Evolutionary conservation across 495 filamentous ascomycete species (phyloP), one percentile per base, ranked within the genome.

Genomic region (Lasiosphaeria ovina): DNA sequence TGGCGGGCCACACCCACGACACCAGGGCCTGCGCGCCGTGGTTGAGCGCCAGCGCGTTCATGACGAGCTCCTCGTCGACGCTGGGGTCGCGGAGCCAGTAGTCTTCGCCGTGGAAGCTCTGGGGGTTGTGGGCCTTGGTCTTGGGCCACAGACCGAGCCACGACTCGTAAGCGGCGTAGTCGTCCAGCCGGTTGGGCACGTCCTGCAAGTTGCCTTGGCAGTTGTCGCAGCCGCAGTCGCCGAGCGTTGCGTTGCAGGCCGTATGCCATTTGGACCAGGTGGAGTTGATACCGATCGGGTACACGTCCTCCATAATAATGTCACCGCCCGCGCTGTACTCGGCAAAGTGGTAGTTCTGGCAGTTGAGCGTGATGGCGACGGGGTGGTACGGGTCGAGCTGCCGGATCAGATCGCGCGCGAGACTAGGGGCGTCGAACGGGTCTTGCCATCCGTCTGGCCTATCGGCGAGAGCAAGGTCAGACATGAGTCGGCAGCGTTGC

Each of bases 211-310:
- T 61, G 6, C 85, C 84, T 0, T 63, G 56, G 67, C 87, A 91
- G 67, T 87, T 82, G 65, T 91, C 88, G 71, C 88, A 90, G 35
- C 87, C 88, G 67, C 87, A 90, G 70, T 85, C 83, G 49, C 88
- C 88, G 44, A 89, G 84, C 0, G 87, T 89, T 0, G 71, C 51
- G 62, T 89, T 90, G 67, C 86, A 89, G 0, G 68, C 67, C 0
- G 83, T 87, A 38, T 69, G 66, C 80, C 81, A 78, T 38, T 78
- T 80, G 14, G 78, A 80, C 16, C 62, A 77, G 14, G 75, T 77
- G 3, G 72, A 68, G 64, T 89, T 87, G 52, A 82, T 81, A 4
- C 77, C 83, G 59, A 90, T 79, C 0, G 88, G 87, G 65, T 91
- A 90, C 0, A 82, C 78, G 63, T 90, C 87, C 12, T 79, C 77